A percentile compares a stretch with the other conserved stretches of the same genome.
Evolutionary conservation across 1,284 basidiomycete species (phyloP).

Genomic region (Coniferiporia sulphurascens): DNA sequence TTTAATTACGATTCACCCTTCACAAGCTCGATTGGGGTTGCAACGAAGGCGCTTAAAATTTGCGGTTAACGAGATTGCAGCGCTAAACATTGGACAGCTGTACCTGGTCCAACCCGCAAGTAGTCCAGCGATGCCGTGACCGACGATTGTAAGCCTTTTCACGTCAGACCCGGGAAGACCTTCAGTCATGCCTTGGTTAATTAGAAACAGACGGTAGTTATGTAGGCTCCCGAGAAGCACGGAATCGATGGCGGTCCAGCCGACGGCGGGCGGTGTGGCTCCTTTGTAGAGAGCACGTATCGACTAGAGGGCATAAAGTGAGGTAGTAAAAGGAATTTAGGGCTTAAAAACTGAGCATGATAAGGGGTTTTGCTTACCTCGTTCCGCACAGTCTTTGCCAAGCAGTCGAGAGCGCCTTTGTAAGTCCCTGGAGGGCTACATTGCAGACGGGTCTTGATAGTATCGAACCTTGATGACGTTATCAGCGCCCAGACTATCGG

Average conservation of each 20-base stretch:
- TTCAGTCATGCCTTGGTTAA: constrained; percentile 51
- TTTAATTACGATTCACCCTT: constrained; percentile 43
- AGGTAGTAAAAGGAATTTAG: not conserved
- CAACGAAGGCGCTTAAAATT: constrained; percentile 48
- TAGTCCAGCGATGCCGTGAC: constrained; percentile 66
- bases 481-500: not conserved
- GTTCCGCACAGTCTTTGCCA: constrained; percentile 55
- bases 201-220: constrained; percentile 64
- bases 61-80: not conserved
- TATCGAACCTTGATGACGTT: constrained; percentile 52
- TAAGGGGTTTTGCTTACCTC: constrained; percentile 44
- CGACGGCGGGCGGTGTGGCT: constrained; percentile 68
- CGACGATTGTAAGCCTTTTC: constrained; percentile 46
- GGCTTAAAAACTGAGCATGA: not conserved
- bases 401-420: constrained; percentile 60
- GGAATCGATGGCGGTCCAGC: constrained; percentile 75
- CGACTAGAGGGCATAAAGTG: constrained; percentile 16
- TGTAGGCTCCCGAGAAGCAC: constrained; percentile 71
- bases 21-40: constrained; percentile 68
- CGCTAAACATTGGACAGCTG: not conserved
- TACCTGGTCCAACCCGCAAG: constrained; percentile 74
- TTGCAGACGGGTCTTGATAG: constrained; percentile 72
- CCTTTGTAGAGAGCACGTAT: constrained; percentile 63
- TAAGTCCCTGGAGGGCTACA: constrained; percentile 71
- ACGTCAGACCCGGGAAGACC: constrained; percentile 36